Evolutionary conservation across 331 rosid species (phyloP), one percentile per base, ranked within the genome.

Genomic region (Dryas integrifolia): DNA sequence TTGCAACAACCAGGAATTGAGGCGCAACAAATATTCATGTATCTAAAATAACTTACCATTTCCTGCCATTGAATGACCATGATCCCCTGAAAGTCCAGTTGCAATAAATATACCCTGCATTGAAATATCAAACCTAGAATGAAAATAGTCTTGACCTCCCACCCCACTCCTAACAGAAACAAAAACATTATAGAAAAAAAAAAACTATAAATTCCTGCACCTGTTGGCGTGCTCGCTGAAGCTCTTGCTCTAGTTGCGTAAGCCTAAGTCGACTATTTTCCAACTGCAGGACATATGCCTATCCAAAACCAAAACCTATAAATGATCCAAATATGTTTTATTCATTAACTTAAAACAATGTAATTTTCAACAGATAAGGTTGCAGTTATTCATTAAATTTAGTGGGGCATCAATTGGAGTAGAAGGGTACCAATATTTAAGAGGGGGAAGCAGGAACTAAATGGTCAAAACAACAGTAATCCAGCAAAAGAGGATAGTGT

Each of bases 231-330:
- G 86, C 90, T 47, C 81, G 84, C 55, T 87, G 92, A 63, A 91
- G 90, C 76, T 89, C 96, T 81, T 89, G 91, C 81, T 89, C 97
- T 39, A 91, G 77, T 53, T 89, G 96, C 4, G 80, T 8, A 51
- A 91, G 96, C 90, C 79, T 87, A 12, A 76, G 58, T 56, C 89
- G 80, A 72, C 96, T 86, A 52, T 38, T 89, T 77, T 89, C 93
- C 83, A 87, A 76, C 80, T 89, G 93, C 76, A 87, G 91, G 58
- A 91, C 93, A 82, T 91, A 89, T 39, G 96, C 97, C 96, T 89
- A 84, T 80, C 84, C 65, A 73, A 86, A 87, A 82, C 75, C 86
- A 84, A 84, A 84, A 74, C 83, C 82, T 72, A 77, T 75, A 67
- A 84, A 82, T 79, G 62, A 81, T 64, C 85, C 82, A 84, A 80